Base-by-base conservation (phyloP, 1,284 basidiomycete genomes). In the Pascua guehoae region DNA sequence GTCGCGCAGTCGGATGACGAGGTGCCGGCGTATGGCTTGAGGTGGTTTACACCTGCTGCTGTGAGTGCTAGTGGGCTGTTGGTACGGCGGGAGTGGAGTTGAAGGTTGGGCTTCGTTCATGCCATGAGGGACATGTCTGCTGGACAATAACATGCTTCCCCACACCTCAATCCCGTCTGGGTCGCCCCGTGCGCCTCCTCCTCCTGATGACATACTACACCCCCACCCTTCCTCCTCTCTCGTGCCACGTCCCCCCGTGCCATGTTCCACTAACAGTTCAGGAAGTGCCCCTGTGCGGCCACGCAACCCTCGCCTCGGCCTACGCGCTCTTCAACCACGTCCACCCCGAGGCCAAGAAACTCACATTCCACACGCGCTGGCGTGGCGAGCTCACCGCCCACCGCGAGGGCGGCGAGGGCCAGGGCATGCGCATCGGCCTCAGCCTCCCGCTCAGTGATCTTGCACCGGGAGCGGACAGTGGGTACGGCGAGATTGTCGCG, bases 371-470 rank as follows among this genome's bases (percentile, higher is more conserved):
- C 32, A 72, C 69, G 8, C 54, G 60, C 15, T 69, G 50, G 49
- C 54, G 64, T 15, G 71, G 70, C 12, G 53, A 50, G 9, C 66
- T 73, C 15, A 47, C 41, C n/a, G 69, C 69, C 12, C 57, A 47
- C 14, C 54, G 43, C 7, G 50, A 58, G 51, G 36, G 54, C 47
- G 47, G n/a, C 5, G 41, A 46, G 38, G 56, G 51, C 1, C 56
- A 54, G 41, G 57, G 53, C 16, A 18, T 50, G 17, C 38, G 32
- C 38, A 68, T 81, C 79, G 54, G 89, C 82, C 80, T 97, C 91
- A 45, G 96, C 91, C 79, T 97, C 91, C 43, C 77, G 56, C 66
- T 81, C 77, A 55, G 69, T 74, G 74, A 79, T 79, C 67, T 79
- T 77, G 66, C 79, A 75, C 44, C 81, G 0, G 37, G 38, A 1